A percentile compares a stretch with the other conserved stretches of the same genome.
Evolutionary conservation across 2,329 filamentous ascomycete genomes (phyloP).

Genomic region (Cercospora sp.): DNA sequence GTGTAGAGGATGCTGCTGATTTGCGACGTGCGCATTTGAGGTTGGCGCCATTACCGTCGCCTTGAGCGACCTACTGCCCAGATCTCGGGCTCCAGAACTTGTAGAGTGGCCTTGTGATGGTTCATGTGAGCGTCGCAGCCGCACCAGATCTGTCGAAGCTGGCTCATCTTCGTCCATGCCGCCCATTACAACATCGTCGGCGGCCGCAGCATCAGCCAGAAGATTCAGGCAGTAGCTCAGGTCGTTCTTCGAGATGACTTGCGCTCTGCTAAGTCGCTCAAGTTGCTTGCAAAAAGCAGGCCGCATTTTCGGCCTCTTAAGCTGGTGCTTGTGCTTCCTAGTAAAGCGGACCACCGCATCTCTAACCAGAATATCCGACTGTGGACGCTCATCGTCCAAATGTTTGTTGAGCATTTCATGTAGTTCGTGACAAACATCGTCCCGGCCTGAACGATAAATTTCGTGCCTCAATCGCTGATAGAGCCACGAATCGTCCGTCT

Average conservation of each 20-base stretch:
- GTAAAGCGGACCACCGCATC: conserved; percentile 46
- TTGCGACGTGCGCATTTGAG: background rate
- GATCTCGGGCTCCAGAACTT: too few species aligned
- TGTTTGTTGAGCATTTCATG: conserved; percentile 42
- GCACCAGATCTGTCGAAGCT: background rate
- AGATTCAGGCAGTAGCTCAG: conserved; percentile 22
- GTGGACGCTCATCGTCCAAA: conserved; percentile 42
- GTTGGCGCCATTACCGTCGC: background rate
- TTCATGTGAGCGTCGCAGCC: background rate
- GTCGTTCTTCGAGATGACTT: conserved; percentile 18
- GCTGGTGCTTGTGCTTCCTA: conserved; percentile 28
- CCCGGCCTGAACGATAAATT: conserved; percentile 31
- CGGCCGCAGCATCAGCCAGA: conserved; percentile 1
- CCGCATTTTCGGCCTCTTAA: conserved; percentile 32
- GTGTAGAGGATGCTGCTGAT: background rate
- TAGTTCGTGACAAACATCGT: conserved; percentile 37
- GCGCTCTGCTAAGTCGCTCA: conserved; percentile 31
- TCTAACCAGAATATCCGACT: conserved; percentile 38
- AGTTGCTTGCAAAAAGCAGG: conserved; percentile 39
- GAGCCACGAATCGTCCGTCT: conserved; percentile 44
- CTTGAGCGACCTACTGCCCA: background rate
- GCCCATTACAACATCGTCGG: background rate
- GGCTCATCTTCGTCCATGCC: background rate
- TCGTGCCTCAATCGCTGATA: conserved; percentile 36
- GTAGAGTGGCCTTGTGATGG: background rate